Evolutionary conservation across 1,284 basidiomycete genomes (phyloP), one percentile per base, ranked within the genome.

Genomic region (Agroathelia rolfsii): DNA sequence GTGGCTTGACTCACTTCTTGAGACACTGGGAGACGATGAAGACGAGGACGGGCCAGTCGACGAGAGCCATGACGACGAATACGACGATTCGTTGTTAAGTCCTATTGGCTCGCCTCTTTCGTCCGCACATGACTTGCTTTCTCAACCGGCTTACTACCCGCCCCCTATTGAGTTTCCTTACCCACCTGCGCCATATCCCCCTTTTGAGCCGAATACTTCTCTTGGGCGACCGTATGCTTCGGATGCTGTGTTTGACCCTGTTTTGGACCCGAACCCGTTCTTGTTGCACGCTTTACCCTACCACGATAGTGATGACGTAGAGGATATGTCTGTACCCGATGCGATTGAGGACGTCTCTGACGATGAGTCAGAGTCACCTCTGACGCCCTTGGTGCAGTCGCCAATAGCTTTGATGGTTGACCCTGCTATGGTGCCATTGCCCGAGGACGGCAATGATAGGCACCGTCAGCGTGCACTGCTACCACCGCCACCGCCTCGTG

Each of bases 331-430:
- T 19, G 70, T 83, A 25, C 80, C 78, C 32, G 82, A 84, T 48
- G 76, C 78, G 31, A 80, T 84, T 61, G 81, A 84, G 51, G 81
- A 85, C 55, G 72, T 67, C 29, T 85, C 81, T 28, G 81, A 84
- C 56, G 81, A 85, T 58, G 82, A 84, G 60, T 81, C 79, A 12
- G 81, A 85, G 41, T 58, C 69, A 9, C 67, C 64, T 13, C 67
- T 67, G 9, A 76, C 77, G n/a, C 76, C 72, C 28, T 57, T 48
- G 33, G 43, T 44, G 17, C 48, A 48, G 30, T 59, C 58, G 25
- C 51, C 49, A 30, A 48, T 53, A 9, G 76, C 76, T 14, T 47
- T 71, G 30, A 57, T 68, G 35, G 50, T 61, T 24, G 66, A 73
- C 47, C 58, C 68, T 26, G 60, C 68, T 40, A 62, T 65, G 32